Base-by-base conservation (phyloP, 2,329 filamentous ascomycete genomes). In the Mycosphaerella arachidis region DNA sequence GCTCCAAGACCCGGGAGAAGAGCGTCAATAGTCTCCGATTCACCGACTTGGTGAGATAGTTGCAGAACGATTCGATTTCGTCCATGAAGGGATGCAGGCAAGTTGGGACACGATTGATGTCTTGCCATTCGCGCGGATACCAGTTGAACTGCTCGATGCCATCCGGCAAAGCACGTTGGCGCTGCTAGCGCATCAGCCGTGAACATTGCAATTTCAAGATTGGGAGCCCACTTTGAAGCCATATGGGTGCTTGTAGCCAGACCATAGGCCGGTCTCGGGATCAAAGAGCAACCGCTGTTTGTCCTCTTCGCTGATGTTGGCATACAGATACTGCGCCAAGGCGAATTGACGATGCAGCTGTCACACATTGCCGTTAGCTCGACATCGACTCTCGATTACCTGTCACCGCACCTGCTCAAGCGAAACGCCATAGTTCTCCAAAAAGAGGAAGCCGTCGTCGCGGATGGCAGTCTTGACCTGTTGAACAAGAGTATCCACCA, bases 101-200 rank as follows among this genome's bases (percentile, higher is more conserved):
- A n/a, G 61, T 73, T 1, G 80, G 81, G 0, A 76, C 71, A 7
- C 77, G 82, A 52, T 74, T 67, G 24, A 70, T 63, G 58, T 78
- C 70, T 60, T 76, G 70, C 75, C 77, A 81, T 51, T 82, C 79
- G 0, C 68, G 68, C 27, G 73, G 76, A 70, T 82, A 82, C 75
- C 77, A 82, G 70, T 82, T 82, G 70, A 82, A 83, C 60, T 82
- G 80, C 63, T 83, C 80, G 56, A 82, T 82, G 3, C 79, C 80
- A 64, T 82, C 81, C 16, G 74, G 67, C 12, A 72, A 66, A 1
- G 77, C 79, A 1, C 72, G 74, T 43, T 77, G 68, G 50, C 79
- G 77, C 53, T 55, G 16, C 7, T 13, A 20, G 27, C n/a, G 27
- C 10, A 50, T 50, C 13, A 50, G 48, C 20, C 8, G 5, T 50